Conservation (phyloP, 306 rosid species). For the Ochetophila trinervis region DNA sequence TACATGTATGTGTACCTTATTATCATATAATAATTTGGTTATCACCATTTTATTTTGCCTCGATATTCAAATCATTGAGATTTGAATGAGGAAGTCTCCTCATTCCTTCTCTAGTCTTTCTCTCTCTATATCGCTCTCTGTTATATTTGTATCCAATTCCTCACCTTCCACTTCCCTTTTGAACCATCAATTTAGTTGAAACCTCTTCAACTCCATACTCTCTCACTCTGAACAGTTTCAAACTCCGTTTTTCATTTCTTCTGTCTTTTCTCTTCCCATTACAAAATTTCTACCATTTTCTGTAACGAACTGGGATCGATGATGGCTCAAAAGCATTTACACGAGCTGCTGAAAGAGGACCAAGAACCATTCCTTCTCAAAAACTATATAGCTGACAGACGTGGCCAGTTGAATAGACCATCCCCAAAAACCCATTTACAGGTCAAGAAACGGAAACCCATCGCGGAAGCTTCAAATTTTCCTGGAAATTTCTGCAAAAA, state of each 20-base stretch:
- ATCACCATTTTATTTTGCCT: constrained; percentile 39
- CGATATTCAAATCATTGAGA: constrained; percentile 45
- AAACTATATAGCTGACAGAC: constrained; percentile 35
- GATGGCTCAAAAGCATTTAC: constrained; percentile 38
- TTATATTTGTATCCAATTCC: constrained; percentile 27
- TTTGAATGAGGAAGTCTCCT: constrained; percentile 65
- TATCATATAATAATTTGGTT: constrained; percentile 34
- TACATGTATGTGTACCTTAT: neutral
- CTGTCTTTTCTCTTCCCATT: neutral
- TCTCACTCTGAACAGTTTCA: neutral
- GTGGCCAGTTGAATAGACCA: constrained; percentile 18
- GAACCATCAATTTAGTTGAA: constrained; percentile 22
- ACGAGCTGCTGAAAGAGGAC: constrained; percentile 42
- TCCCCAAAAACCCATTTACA: constrained; percentile 25
- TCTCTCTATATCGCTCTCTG: constrained; percentile 6
- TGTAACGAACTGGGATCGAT: neutral
- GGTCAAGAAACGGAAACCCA: constrained; percentile 28
- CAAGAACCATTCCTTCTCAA: constrained; percentile 47
- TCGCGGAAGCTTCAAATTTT: constrained; percentile 21
- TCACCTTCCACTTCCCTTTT: constrained; percentile 8
- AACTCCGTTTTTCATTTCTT: neutral
- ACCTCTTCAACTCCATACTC: constrained; percentile 30
- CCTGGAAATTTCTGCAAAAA: constrained; percentile 44
- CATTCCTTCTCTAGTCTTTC: constrained; percentile 24
- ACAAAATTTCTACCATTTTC: neutral